Base-by-base conservation (phyloP, 305 asterid species). In the Lippia alba region DNA sequence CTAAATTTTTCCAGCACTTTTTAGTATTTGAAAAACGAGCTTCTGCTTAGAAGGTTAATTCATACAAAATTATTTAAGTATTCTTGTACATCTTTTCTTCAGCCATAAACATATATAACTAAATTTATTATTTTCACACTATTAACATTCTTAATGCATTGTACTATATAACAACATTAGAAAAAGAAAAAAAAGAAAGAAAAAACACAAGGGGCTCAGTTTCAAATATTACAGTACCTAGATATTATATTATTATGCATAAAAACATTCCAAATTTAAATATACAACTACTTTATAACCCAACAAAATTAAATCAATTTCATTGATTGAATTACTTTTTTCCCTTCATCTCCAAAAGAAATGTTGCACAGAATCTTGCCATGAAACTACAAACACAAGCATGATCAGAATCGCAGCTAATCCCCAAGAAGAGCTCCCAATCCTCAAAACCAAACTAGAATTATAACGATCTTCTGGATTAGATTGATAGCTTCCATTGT, bases 381-480 rank as follows among this genome's bases (percentile, higher is more conserved):
- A 87, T 17, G 91, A 88, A 54, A 85, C 64, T 19, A 83, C 87
- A 77, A 79, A 83, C 62, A 88, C 7, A 1, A 90, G 90, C 92
- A 87, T 16, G 62, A 81, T 10, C 82, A 92, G 63, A 59, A 92
- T 64, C 51, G 78, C 96, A 30, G 96, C 94, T 56, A 90, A 77
- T 4, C 96, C 91, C 91, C 91, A 88, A 48, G 86, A 71, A 4
- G 96, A 92, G 48, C 89, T 79, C 74, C 92, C 92, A 61, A 86
- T 80, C 67, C 84, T 76, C 12, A 80, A 76, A 49, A 72, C 81
- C 33, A 72, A 86, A 78, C 68, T 76, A 63, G 51, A 74, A 15
- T 60, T 48, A 5, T 67, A 41, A 44, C 20, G 32, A 16, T 14
- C 9, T 14, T 70, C 80, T 19, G 76, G 45, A 44, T 44, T 11